These are phyloP conservation scores for Euphorbia schlechtendalii DNA, from an alignment of 441 rosid genomes.

Conservation along the genomic window DNA sequence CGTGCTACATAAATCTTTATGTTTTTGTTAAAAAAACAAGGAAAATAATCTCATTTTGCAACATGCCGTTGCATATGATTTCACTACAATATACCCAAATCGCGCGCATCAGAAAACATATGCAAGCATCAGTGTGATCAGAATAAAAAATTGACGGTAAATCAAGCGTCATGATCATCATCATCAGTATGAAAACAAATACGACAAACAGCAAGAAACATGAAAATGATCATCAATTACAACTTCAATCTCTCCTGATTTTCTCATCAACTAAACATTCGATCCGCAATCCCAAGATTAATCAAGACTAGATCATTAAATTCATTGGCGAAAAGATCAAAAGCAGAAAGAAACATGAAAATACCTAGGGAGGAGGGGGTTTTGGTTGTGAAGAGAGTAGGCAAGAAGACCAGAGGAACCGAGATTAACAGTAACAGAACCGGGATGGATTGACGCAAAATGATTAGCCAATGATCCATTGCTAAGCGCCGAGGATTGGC, in stretches of 20 bases:
- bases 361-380: constrained; percentile 85
- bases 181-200: not conserved
- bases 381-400: constrained; percentile 62
- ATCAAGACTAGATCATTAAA: constrained; percentile 24
- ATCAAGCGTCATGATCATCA: not conserved
- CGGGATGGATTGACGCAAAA: constrained; percentile 45
- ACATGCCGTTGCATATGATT: too few relatives aligned
- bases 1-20: too few relatives aligned
- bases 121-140: not conserved
- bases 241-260: constrained; percentile 1
- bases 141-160: not conserved
- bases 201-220: not conserved
- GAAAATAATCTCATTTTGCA: not conserved
- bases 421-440: constrained; percentile 58
- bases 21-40: not conserved
- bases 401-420: constrained; percentile 71
- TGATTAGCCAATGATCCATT: constrained; percentile 59
- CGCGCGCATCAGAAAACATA: not conserved
- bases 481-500: constrained; percentile 46
- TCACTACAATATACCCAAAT: not conserved
- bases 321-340: not conserved
- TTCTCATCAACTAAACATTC: constrained; percentile 6
- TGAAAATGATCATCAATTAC: not conserved
- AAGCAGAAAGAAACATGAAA: not conserved
- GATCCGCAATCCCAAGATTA: not conserved